Percentiles rank a stretch among this genome's conserved stretches.
phyloP scores from a whole-genome alignment of 371 early-diverging fungal species.

The Zychaea mexicana region DNA sequence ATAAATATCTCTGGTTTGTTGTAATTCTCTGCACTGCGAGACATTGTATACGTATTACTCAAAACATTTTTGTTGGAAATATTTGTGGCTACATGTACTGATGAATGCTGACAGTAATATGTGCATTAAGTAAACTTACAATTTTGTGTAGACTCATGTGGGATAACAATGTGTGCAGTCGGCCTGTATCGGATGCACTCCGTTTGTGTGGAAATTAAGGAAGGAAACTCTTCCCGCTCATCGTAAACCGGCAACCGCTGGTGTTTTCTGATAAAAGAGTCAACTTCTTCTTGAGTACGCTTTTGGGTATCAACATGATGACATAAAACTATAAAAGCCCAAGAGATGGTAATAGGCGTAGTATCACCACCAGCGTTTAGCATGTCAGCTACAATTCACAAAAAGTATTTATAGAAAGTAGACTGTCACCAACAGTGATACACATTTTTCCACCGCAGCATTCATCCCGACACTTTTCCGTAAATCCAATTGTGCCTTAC shows the following conservation, averaged over 20 bases:
- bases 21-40: not conserved
- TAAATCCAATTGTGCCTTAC: not conserved
- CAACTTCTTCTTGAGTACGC: slow-evolving; percentile 14
- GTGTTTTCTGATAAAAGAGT: slow-evolving; percentile 13
- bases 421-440: not conserved
- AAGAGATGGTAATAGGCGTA: slow-evolving; percentile 10
- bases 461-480: too few species aligned
- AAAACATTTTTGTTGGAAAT: too few species aligned
- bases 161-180: not conserved
- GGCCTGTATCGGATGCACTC: slow-evolving; percentile 24
- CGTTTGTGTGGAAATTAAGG: slow-evolving; percentile 14
- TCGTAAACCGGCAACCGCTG: slow-evolving; percentile 13
- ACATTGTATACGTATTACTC: slow-evolving; percentile 7
- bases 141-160: not conserved
- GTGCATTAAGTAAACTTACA: not conserved
- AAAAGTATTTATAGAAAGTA: too few species aligned
- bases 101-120: slow-evolving; percentile 9
- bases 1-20: slow-evolving; percentile 7
- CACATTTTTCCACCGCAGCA: not conserved
- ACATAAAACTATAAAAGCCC: slow-evolving; percentile 14
- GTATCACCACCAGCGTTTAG: slow-evolving; percentile 20
- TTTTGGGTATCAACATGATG: slow-evolving; percentile 18
- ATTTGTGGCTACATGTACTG: not conserved
- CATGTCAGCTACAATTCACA: slow-evolving; percentile 11
- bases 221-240: slow-evolving; percentile 16